Base-by-base conservation (phyloP, 257 asterid genomes). In the Salvia hispanica region DNA sequence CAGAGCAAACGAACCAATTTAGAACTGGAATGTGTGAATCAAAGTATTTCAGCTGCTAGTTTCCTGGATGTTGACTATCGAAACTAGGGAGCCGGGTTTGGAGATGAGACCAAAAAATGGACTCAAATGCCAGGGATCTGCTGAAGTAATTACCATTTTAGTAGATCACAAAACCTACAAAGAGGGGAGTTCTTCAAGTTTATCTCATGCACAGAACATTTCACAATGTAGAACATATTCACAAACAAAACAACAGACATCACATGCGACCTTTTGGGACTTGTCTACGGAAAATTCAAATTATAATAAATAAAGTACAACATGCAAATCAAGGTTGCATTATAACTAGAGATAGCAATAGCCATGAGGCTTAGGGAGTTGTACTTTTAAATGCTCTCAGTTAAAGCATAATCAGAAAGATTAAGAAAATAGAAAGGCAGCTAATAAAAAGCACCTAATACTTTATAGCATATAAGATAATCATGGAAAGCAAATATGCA, bases 1-100 rank as follows among this genome's bases (percentile, higher is more conserved):
- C 71, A 77, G 62, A 76, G 57, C 74, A 71, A 64, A 43, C 21
- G 47, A 72, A 58, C 18, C 48, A 47, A 50, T 40, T 64, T 58
- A 10, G 42, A 57, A 66, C 14, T 33, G 54, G 74, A 69, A 63
- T 14, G 60, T n/a, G 13, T 58, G 21, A 44, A 59, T 10, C 42
- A 52, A 16, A 62, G 48, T 55, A 62, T 45, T 69, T 58, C 62
- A 37, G 63, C 57, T 58, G 70, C 40, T 48, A 74, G 73, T 69
- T 70, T 50, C 66, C 51, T 8, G 34, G 48, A 60, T 42, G 15
- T 47, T 13, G 9, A 55, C 48, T 52, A 54, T 67, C 69, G 51
- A 34, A 57, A 14, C 37, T 10, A 64, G 63, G 34, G 58, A 47
- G 0, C 6, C 14, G 43, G 43, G 43, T 69, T 69, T 42, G 45